Conservation (phyloP, 257 asterid genomes). For the Dorcoceras hygrometricum region DNA sequence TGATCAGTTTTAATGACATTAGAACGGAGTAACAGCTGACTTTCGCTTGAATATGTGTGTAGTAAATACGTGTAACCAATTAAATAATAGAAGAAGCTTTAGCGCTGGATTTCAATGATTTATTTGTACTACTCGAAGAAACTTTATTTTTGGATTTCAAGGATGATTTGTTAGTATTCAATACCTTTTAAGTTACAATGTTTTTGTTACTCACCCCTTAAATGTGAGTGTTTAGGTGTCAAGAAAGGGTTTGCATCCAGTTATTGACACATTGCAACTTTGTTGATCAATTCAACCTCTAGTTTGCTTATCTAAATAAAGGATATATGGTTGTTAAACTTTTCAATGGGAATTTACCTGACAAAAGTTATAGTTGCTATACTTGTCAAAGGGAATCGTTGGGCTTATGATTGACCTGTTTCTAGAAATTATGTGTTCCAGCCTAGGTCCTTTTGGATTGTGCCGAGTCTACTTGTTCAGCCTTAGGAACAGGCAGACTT, state of each 20-base stretch:
- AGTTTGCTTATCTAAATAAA: not conserved
- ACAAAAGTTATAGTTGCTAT: not conserved
- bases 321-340: not conserved
- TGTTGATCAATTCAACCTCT: not conserved
- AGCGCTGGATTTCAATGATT: not conserved
- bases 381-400: not conserved
- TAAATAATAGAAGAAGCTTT: not conserved
- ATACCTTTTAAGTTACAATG: no score
- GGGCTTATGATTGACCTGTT: not conserved
- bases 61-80: no score
- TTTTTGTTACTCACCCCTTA: not conserved
- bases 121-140: no score
- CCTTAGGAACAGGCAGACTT: not conserved
- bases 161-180: not conserved
- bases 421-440: no score
- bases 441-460: not conserved
- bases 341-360: not conserved
- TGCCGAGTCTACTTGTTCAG: not conserved
- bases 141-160: no score
- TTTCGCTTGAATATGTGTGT: not conserved
- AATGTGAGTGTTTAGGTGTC: not conserved
- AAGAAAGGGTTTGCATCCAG: not conserved
- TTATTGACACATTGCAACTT: not conserved
- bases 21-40: not conserved
- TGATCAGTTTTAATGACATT: not conserved